A percentile compares a stretch with the other conserved stretches of the same genome.
Evolutionary conservation across 1,284 basidiomycete species (phyloP).

Genomic region (Mycena sp.): DNA sequence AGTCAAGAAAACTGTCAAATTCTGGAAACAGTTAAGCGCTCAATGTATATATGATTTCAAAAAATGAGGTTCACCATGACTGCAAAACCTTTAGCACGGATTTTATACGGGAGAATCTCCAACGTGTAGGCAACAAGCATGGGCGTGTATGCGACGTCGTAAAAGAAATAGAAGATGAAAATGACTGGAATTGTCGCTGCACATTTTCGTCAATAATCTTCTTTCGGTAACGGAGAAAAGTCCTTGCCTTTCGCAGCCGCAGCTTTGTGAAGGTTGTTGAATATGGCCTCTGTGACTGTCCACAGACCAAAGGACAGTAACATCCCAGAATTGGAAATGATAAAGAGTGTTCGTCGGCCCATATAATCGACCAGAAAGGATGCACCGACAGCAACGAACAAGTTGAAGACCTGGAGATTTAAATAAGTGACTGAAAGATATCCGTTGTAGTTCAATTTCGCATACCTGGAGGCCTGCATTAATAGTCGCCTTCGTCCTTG

Average conservation of each 20-base stretch:
- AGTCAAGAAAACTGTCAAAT: slow-evolving; percentile 63
- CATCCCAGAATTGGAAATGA: slow-evolving; percentile 74
- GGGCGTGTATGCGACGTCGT: slow-evolving; percentile 73
- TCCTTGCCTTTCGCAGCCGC: slow-evolving; percentile 63
- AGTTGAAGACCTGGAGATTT: slow-evolving; percentile 57
- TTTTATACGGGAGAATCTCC: slow-evolving; percentile 74
- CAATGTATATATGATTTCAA: background rate
- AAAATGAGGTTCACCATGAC: slow-evolving; percentile 60
- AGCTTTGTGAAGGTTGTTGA: slow-evolving; percentile 54
- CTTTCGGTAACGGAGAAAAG: background rate
- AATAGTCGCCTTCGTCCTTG: slow-evolving; percentile 65
- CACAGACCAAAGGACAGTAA: slow-evolving; percentile 66
- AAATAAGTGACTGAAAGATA: background rate
- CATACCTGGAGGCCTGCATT: slow-evolving; percentile 69
- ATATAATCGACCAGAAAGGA: slow-evolving; percentile 67
- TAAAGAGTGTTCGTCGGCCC: slow-evolving; percentile 70
- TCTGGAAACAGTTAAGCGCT: slow-evolving; percentile 46
- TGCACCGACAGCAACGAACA: slow-evolving; percentile 60
- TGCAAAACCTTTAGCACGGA: slow-evolving; percentile 75
- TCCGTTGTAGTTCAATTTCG: background rate
- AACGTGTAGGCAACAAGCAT: slow-evolving; percentile 68
- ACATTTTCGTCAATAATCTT: background rate
- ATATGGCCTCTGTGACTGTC: slow-evolving; percentile 69
- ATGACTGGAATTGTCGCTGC: slow-evolving; percentile 75
- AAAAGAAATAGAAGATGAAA: slow-evolving; percentile 76